Evolutionary conservation across 495 filamentous ascomycete species (phyloP).

Genomic region (Penicillium nucicola): DNA sequence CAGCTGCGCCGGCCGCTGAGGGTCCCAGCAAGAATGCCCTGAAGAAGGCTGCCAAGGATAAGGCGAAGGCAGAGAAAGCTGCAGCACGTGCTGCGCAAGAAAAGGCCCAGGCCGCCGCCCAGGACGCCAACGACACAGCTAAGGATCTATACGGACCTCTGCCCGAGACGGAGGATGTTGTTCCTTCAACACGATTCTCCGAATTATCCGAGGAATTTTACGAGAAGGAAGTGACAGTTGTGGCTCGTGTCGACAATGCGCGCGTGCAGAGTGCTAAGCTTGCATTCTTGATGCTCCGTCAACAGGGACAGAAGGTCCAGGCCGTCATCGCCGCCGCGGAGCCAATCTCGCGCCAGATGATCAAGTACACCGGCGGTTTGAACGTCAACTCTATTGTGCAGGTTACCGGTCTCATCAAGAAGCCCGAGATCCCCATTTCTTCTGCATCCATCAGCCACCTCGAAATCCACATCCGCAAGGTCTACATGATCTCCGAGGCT

Average conservation of each 20-base stretch:
- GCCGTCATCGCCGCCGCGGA: constrained; percentile 61
- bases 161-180: constrained; percentile 38
- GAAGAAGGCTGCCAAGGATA: constrained; percentile 68
- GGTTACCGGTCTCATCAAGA: constrained; percentile 71
- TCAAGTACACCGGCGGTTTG: constrained; percentile 80
- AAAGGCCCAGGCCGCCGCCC: constrained; percentile 45
- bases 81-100: constrained; percentile 53
- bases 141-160: constrained; percentile 64
- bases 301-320: constrained; percentile 80
- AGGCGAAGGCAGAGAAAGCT: constrained; percentile 63
- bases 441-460: constrained; percentile 72
- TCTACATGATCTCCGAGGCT: constrained; percentile 70
- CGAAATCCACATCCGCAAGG: constrained; percentile 75
- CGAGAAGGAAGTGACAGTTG: constrained; percentile 73
- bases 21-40: constrained; percentile 59
- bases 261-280: constrained; percentile 88
- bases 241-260: constrained; percentile 83
- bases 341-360: constrained; percentile 68
- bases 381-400: constrained; percentile 78
- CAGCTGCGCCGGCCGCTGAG: constrained; percentile 33
- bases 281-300: constrained; percentile 84
- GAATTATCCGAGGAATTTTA: constrained; percentile 55
- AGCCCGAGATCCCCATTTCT: constrained; percentile 71
- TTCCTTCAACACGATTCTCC: constrained; percentile 33
- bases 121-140: constrained; percentile 64